Conservation (phyloP, 768 basidiomycete genomes). For the Suillus bovinus region DNA sequence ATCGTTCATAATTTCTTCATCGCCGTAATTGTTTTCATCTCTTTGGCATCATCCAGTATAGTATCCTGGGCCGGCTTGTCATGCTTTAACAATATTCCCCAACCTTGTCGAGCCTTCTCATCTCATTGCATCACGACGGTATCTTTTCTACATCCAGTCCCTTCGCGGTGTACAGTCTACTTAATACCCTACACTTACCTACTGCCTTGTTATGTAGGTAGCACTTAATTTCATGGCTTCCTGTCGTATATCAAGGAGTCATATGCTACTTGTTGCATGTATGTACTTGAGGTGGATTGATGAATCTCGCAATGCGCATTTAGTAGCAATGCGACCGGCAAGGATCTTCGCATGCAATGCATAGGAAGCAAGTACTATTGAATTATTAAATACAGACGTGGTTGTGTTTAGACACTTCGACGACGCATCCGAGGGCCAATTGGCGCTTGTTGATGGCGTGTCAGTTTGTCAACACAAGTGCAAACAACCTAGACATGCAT, state of each 20-base stretch:
- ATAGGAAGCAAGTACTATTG: not conserved
- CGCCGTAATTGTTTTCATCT: conserved; percentile 31
- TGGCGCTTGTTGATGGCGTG: no score
- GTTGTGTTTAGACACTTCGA: not conserved
- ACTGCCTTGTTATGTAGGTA: conserved; percentile 32
- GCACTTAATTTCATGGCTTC: conserved; percentile 27
- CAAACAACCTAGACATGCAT: not conserved
- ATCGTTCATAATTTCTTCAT: conserved; percentile 30
- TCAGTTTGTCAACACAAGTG: not conserved
- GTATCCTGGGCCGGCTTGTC: conserved; percentile 22
- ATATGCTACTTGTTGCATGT: conserved; percentile 14
- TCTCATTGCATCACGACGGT: conserved; percentile 29
- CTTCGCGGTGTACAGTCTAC: conserved; percentile 35
- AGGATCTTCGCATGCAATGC: not conserved
- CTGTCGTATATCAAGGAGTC: conserved; percentile 25
- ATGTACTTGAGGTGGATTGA: not conserved
- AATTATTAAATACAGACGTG: not conserved
- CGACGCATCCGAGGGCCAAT: not conserved
- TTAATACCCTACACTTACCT: conserved; percentile 35
- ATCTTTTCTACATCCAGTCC: conserved; percentile 22
- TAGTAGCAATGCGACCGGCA: not conserved
- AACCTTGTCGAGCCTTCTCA: conserved; percentile 20
- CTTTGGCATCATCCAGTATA: conserved; percentile 31
- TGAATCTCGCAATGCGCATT: not conserved
- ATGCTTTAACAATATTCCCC: conserved; percentile 29